Evolutionary conservation across 225 moss, liverwort and hornwort genomes (phyloP).

Genomic region (Polytrichum commune): DNA sequence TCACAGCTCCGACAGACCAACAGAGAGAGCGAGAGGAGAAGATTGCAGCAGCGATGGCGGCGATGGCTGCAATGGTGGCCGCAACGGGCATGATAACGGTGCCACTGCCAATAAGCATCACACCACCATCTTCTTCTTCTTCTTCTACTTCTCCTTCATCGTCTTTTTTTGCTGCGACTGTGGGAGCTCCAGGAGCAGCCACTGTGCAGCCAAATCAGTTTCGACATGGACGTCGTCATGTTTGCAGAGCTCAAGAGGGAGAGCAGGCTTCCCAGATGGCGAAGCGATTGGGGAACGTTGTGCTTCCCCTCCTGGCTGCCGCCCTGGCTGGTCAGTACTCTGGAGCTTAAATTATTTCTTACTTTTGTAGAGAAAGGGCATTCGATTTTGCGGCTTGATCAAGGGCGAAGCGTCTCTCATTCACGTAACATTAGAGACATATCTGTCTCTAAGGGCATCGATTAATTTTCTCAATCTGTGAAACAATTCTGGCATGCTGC

Average conservation of each 20-base stretch:
- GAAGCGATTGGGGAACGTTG: background rate
- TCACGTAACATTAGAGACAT: too few relatives aligned
- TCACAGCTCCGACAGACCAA: background rate
- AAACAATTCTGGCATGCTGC: too few relatives aligned
- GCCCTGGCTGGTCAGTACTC: slow-evolving; percentile 10
- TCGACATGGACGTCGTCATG: too few relatives aligned
- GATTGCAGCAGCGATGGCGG: slow-evolving; percentile 3
- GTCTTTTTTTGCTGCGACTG: too few relatives aligned
- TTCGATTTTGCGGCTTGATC: too few relatives aligned
- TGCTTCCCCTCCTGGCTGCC: slow-evolving; percentile 12
- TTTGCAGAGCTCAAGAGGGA: too few relatives aligned
- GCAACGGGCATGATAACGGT: background rate
- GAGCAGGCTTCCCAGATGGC: background rate
- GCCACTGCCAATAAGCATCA: background rate
- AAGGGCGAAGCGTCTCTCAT: too few relatives aligned
- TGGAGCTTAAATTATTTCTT: background rate
- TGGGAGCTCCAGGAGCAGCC: background rate
- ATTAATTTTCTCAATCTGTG: too few relatives aligned
- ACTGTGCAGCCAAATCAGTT: background rate
- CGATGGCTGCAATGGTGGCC: background rate
- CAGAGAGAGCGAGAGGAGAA: background rate
- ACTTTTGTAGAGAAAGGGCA: too few relatives aligned
- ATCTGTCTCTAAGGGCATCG: too few relatives aligned
- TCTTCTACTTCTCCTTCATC: too few relatives aligned
- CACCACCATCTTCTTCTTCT: too few relatives aligned